Percentiles rank a stretch among this genome's conserved stretches.
Conservation (phyloP, 2,329 filamentous ascomycete species). For the Alternaria sp. region DNA sequence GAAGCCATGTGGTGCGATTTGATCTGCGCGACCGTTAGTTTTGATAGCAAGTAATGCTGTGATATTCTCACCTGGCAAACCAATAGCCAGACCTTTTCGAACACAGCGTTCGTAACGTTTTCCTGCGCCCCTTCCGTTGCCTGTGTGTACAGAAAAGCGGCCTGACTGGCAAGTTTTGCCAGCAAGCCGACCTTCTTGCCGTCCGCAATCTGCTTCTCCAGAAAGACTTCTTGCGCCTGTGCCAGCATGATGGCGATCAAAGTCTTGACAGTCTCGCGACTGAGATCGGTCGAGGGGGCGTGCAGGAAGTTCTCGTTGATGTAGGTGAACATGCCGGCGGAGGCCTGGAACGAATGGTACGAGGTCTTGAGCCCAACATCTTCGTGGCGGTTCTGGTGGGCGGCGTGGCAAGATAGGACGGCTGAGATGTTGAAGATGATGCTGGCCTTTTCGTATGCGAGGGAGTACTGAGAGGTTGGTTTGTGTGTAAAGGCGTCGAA, state of each 20-base stretch:
- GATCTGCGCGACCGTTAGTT: conserved; percentile 53
- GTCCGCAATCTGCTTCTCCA: conserved; percentile 94
- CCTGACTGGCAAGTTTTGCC: conserved; percentile 91
- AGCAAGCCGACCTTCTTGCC: conserved; percentile 90
- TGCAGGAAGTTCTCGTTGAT: conserved; percentile 99
- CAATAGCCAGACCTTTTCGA: conserved; percentile 91
- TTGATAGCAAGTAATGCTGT: not conserved
- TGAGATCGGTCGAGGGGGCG: conserved; percentile 94
- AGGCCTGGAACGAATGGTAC: conserved; percentile 97
- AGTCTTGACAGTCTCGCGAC: conserved; percentile 92
- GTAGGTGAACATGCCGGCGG: conserved; percentile 99
- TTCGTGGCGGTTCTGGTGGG: conserved; percentile 88
- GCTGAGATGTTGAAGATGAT: conserved; percentile 99
- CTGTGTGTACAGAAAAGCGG: conserved; percentile 85
- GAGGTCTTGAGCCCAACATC: conserved; percentile 93
- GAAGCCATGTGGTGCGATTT: conserved; percentile 86
- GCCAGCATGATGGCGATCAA: conserved; percentile 92
- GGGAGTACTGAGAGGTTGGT: conserved; percentile 92
- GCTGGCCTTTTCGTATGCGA: conserved; percentile 97
- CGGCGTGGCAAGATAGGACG: conserved; percentile 93
- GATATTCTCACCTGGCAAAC: conserved; percentile 71
- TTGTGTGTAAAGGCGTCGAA: conserved; percentile 99
- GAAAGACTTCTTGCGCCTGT: conserved; percentile 94
- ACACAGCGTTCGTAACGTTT: conserved; percentile 87
- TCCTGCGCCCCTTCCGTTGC: conserved; percentile 90